Base-by-base conservation (phyloP, 2,329 filamentous ascomycete genomes). In the Pseudonectria buxi region DNA sequence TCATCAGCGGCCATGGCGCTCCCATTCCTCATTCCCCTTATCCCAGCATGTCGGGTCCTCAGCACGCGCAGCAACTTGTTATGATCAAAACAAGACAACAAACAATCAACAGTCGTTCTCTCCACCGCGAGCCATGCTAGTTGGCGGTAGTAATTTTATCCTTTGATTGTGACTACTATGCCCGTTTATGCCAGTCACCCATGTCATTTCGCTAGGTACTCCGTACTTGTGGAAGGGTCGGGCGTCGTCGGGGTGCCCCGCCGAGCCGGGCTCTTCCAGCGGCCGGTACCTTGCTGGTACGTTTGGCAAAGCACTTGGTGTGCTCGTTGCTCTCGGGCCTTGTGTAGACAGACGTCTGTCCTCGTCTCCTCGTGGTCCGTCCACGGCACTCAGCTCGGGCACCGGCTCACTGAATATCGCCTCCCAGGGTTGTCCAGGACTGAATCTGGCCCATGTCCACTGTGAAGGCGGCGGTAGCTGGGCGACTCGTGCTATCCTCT, bases 221-320 rank as follows among this genome's bases (percentile, higher is more conserved):
- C 9, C 18, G n/a, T 59, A 54, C 48, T 42, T 47, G 37, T 50
- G 40, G 43, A 46, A 39, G 50, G 49, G 48, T 52, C 53, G 41
- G 44, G n/a, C n/a, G n/a, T n/a, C n/a, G n/a, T n/a, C 9, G 49
- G 40, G 51, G 41, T 45, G 40, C 37, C 40, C 44, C 47, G 47
- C 35, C 40, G 39, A 44, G 42, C 34, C 29, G 41, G 12, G 33
- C 30, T 32, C 33, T 40, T 28, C 22, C 45, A n/a, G 27, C 43
- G 43, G 39, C 25, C 40, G 18, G 18, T 9, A 22, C 18, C 18
- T 22, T 22, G 18, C 5, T 22, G 18, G 18, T 22, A 22, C 18
- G 18, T n/a, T n/a, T n/a, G n/a, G n/a, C n/a, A n/a, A n/a, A n/a
- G n/a, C n/a, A n/a, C n/a, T n/a, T 22, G 18, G 9, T 6, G 18